Evolutionary conservation across 805 yeast genomes (phyloP), one percentile per base, ranked within the genome.

Genomic region (Hanseniaspora thailandica): DNA sequence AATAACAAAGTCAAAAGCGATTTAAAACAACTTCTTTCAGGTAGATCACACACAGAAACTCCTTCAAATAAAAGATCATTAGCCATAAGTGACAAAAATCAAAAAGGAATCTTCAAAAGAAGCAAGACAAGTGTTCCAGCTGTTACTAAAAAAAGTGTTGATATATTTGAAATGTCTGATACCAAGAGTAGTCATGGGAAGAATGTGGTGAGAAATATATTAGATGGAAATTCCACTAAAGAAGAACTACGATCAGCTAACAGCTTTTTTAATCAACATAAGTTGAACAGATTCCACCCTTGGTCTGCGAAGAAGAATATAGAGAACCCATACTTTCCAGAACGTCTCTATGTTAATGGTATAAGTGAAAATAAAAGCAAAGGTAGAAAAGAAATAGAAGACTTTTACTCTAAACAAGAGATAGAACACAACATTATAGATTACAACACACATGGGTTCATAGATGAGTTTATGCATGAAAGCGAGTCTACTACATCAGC

Each of bases 11-110:
- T 38, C 41, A 19, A 49, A 47, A 38, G 26, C 34, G 17, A 54
- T 20, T 33, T 56, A 6, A 56, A 50, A 33, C 35, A 56, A n/a
- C 20, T 56, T 12, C 54, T 56, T 6, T 54, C 55, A 12, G 56
- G 56, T 19, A 54, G 39, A 20, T 17, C 15, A 12, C 38, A 49
- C 31, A 43, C 25, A n/a, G 35, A 43, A 3, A 30, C 17, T n/a
- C n/a, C 23, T 10, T 5, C 35, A 28, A 43, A 12, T 8, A 28
- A 43, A 30, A 43, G 25, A 30, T 15, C 30, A 12, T n/a, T 25
- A 10, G 13, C 9, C 5, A 23, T 15, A 13, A 39, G 17, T 22
- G 28, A n/a, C n/a, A 41, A n/a, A 41, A 3, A 10, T 15, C 13
- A 6, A 10, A 41, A 41, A 15, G 12, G 15, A 8, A 25, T 43